Evolutionary conservation across 1,139 yeast species (phyloP), one percentile per base, ranked within the genome.

Genomic region (Suhomyces bolitotheri): DNA sequence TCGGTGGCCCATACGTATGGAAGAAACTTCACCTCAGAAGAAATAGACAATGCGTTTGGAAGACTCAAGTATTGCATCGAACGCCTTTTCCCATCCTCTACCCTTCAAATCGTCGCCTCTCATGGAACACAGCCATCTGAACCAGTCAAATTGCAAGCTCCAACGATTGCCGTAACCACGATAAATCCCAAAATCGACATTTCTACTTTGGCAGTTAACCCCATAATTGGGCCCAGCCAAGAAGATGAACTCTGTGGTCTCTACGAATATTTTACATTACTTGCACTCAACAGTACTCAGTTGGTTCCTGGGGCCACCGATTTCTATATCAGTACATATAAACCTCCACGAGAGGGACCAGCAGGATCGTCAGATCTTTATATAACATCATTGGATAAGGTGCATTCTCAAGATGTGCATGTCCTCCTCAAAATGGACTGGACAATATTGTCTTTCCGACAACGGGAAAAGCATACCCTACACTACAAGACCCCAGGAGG

Each of bases 221-320:
- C 33, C 5, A 6, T 21, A 2, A 3, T 21, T 4, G 28, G 19
- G n/a, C 12, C 21, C 1, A 30, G 24, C 1, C 2, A 13, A 9
- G 20, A 29, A 21, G 36, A 33, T 10, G 41, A 41, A 16, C 25
- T 36, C 4, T 19, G 27, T 3, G 52, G 46, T 5, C 25, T 45
- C 4, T 51, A 53, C 34, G 61, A 56, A 34, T 55, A 47, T 34
- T 41, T 55, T 19, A 37, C 44, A 6, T 39, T 56, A 32, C 25
- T 52, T 10, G 46, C 47, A 12, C 21, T 51, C 14, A 47, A 53
- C 22, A 50, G 55, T 16, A 27, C 39, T 2, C 54, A 39, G 36
- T 39, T 54, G 25, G 30, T 41, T 7, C 37, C 40, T 3, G 38
- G 35, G n/a, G 31, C 22, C 4, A 25, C 41, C 5, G 46, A 53